Evolutionary conservation across 2,329 filamentous ascomycete species (phyloP).

Genomic region (Ophiostoma perfectum): DNA sequence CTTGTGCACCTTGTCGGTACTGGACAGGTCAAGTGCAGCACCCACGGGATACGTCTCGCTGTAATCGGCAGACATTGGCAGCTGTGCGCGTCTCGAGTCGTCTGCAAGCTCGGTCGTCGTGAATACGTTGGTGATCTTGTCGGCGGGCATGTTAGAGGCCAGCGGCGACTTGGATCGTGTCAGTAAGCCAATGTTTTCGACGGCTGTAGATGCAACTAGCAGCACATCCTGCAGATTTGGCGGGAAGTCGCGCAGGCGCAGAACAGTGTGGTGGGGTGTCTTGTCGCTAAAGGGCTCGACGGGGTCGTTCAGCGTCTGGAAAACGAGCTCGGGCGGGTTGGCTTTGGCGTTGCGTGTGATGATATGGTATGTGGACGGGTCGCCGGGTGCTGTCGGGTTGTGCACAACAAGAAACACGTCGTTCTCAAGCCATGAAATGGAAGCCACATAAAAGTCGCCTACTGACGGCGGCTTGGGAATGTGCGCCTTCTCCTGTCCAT

Average conservation of each 20-base stretch:
- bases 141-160: conserved; percentile 53
- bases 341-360: conserved; percentile 61
- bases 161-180: conserved; percentile 67
- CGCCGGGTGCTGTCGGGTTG: conserved; percentile 56
- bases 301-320: conserved; percentile 70
- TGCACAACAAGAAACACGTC: conserved; percentile 77
- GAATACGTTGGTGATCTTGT: conserved; percentile 61
- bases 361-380: conserved; percentile 70
- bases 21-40: conserved; percentile 75
- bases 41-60: conserved; percentile 75
- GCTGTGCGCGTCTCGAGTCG: conserved; percentile 67
- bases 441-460: conserved; percentile 66
- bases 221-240: conserved; percentile 76
- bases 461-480: conserved; percentile 72
- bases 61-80: conserved; percentile 64
- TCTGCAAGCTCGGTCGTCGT: conserved; percentile 66
- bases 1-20: conserved; percentile 68
- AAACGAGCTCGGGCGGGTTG: conserved; percentile 54
- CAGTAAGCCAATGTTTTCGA: conserved; percentile 72
- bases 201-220: conserved; percentile 74
- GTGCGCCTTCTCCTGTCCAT: conserved; percentile 68
- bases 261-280: conserved; percentile 69
- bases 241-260: conserved; percentile 72
- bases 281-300: conserved; percentile 65
- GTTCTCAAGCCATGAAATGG: conserved; percentile 83